Base-by-base conservation (phyloP, 345 rosid genomes). In the Salix udensis region DNA sequence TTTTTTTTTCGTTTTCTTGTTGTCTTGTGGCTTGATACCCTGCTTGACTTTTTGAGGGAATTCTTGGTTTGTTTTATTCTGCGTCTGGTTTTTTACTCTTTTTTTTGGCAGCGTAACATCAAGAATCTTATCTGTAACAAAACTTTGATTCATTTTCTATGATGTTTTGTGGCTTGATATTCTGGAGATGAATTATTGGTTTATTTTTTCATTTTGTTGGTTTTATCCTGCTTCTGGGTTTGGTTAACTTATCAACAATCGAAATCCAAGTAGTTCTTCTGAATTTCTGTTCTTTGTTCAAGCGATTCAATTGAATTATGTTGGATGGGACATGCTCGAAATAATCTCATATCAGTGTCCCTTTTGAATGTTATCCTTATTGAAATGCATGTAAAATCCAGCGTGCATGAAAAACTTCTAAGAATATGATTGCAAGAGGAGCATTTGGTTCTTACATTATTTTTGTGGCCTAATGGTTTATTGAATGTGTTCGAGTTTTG, bases 41-140 rank as follows among this genome's bases (percentile, higher is more conserved):
- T 55, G 24, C 26, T 8, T n/a, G 1, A 55, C 2, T 21, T n/a
- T n/a, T 55, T 23, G 24, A n/a, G 2, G 61, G 61, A 55, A 55
- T 55, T 55, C 11, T 55, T 55, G 61, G 26, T 9, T 55, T 55
- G 13, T 55, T n/a, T 55, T 55, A 7, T 50, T n/a, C 24, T 40
- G 44, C 14, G 4, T 40, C 44, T 10, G 14, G 44, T 40, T 10
- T 40, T 40, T 40, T 40, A 10, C 13, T 9, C 0, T 10, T 10
- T 40, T 39, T 40, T 40, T 40, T 40, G 44, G 44, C 3, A 40
- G 13, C 44, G 2, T 40, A 40, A 40, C 44, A 40, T 40, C 44
- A 81, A 77, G 91, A 39, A 12, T 60, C 50, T 46, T 46, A 3
- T 46, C 0, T 46, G 50, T 14, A 46, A 46, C 50, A 3, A 13